Base-by-base conservation (phyloP, 2,329 filamentous ascomycete species). In the Sphaerulina musiva region DNA sequence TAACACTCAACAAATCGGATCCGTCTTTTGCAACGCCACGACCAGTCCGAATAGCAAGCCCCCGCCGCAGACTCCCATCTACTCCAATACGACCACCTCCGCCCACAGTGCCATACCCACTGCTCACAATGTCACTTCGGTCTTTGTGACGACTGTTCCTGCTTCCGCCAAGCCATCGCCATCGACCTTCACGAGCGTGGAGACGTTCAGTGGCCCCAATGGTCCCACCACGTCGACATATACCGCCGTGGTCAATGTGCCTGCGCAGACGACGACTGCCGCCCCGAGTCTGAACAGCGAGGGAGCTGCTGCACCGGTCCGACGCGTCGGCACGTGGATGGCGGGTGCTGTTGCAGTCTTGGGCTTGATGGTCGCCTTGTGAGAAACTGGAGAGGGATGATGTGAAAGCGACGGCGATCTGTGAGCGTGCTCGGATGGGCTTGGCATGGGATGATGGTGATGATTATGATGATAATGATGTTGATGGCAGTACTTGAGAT, bases 1-100 rank as follows among this genome's bases (percentile, higher is more conserved):
- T 26, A 65, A 64, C 42, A 62, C 60, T 17, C 63, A 64, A 14
- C 47, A 53, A 32, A 59, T 67, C 34, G 64, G 56, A 32, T 61
- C 60, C 10, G 42, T 67, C 10, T 26, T 62, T 12, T 67, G 64
- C 51, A 56, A 48, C 20, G 50, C 39, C 29, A 51, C 44, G 5
- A 50, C 42, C 17, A 34, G 14, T 11, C 11, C 43, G 17, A 29
- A 14, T 23, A 56, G 5, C 10, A 9, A 29, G 26, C 26, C 10
- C 4, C 34, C 34, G 12, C 10, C 12, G 12, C 34, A 38, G 34
- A 11, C 34, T 10, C 48, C 54, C 6, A 46, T 42, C 12, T 45
- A 47, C 17, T 43, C 53, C 20, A 56, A 56, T 36, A 48, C 47
- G 17, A 56, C 56, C 2, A 53, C 48, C 12, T 47, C 53, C 20